Base-by-base conservation (phyloP, 768 basidiomycete genomes). In the Lactifluus volemus region DNA sequence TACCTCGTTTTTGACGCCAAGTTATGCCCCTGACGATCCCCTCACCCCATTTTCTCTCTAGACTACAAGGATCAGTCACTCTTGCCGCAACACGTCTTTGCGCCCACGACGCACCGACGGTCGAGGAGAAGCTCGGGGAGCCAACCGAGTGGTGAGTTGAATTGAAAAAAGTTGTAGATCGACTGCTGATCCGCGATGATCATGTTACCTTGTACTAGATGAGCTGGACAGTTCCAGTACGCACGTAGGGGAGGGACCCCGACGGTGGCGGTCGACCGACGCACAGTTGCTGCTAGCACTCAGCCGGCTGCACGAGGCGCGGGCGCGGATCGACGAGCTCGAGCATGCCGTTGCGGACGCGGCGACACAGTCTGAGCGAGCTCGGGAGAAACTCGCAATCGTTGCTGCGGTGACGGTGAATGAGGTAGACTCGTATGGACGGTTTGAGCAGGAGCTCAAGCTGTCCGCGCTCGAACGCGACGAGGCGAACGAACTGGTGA, bases 331-430 rank as follows among this genome's bases (percentile, higher is more conserved):
- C 49, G 52, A 58, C 30, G 51, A 58, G 61, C 61, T 63, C 9
- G 61, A 63, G 34, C 52, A 38, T 9, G 52, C 57, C 9, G 52
- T 63, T n/a, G 41, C 19, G 1, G 39, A 58, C 14, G 61, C 61
- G 4, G 52, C 52, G 45, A 49, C 56, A 38, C 61, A 62, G 39
- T 62, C 61, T 3, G 61, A 53, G 38, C 36, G 36, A 9, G 60
- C 55, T n/a, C 44, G 50, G 8, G 60, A 61, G 50, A 61, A 61
- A 15, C 60, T 61, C n/a, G 30, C 60, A 41, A 55, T 50, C 34
- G 25, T 55, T 21, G 34, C 60, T 8, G 14, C 45, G 2, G 52
- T 21, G 8, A 5, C 59, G n/a, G 19, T 29, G 7, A 44, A 29
- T 9, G 44, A 58, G 21, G 5, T 17, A 21, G 49, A 60, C 12